Evolutionary conservation across 257 asterid genomes (phyloP).

Genomic region (Cruciata laevipes): DNA sequence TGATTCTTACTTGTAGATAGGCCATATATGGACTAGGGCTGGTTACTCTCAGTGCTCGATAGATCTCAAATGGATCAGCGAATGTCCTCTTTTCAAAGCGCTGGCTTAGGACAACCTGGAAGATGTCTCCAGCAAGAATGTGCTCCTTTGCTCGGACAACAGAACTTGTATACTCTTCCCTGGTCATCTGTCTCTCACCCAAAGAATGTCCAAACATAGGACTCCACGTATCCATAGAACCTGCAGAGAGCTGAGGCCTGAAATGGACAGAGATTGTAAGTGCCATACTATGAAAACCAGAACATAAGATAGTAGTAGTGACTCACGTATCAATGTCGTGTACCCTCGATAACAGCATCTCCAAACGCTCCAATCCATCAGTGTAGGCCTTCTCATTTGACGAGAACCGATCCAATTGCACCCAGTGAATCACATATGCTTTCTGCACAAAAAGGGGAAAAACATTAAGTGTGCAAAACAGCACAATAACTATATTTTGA

Average conservation of each 20-base stretch:
- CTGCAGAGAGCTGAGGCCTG: constrained; percentile 69
- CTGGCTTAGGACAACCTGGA: constrained; percentile 81
- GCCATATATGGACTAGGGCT: constrained; percentile 95
- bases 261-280: constrained; percentile 5
- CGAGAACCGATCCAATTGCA: constrained; percentile 53
- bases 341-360: constrained; percentile 50
- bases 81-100: constrained; percentile 80
- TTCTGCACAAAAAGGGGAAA: constrained; percentile 31
- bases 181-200: constrained; percentile 54
- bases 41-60: constrained; percentile 80
- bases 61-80: constrained; percentile 90
- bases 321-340: constrained; percentile 67
- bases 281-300: neutral
- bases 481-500: too few species aligned
- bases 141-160: constrained; percentile 82
- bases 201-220: constrained; percentile 37
- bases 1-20: constrained; percentile 57
- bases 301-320: neutral
- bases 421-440: constrained; percentile 86
- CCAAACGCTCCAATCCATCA: constrained; percentile 62
- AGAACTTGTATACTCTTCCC: constrained; percentile 63
- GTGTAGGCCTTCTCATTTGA: constrained; percentile 61
- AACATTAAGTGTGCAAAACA: too few species aligned
- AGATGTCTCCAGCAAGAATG: constrained; percentile 75
- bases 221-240: constrained; percentile 41